Conservation (phyloP, 2,329 filamentous ascomycete genomes). For the Dothistroma septosporum region DNA sequence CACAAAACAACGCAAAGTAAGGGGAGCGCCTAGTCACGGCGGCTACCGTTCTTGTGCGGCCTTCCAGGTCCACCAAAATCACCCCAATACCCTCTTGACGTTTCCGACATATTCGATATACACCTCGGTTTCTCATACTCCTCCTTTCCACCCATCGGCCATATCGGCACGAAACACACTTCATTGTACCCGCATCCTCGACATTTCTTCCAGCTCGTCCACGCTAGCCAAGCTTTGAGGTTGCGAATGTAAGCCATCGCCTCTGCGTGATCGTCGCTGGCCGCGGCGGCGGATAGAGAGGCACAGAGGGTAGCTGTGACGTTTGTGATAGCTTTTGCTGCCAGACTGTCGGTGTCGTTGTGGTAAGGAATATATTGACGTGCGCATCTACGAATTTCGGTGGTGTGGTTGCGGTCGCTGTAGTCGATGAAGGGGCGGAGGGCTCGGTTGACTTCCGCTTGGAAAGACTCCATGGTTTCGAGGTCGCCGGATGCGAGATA, state of each 20-base stretch:
- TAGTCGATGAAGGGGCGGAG: conserved; percentile 41
- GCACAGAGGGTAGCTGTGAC: conserved; percentile 36
- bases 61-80: conserved; percentile 8
- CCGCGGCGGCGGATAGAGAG: conserved; percentile 29
- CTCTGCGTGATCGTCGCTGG: conserved; percentile 15
- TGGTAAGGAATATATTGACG: conserved; percentile 39
- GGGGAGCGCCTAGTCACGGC: background rate
- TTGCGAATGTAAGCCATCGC: conserved; percentile 35
- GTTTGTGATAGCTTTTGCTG: conserved; percentile 31
- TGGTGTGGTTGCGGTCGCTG: conserved; percentile 34
- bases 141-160: conserved; percentile 52
- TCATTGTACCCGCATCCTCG: conserved; percentile 52
- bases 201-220: conserved; percentile 59
- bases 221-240: conserved; percentile 52
- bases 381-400: conserved; percentile 47
- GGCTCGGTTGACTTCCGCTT: conserved; percentile 28
- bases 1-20: background rate
- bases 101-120: conserved; percentile 26
- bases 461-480: conserved; percentile 23
- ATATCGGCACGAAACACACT: conserved; percentile 60
- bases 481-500: conserved; percentile 29
- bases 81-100: conserved; percentile 23
- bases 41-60: background rate
- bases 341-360: conserved; percentile 21
- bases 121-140: conserved; percentile 54